A percentile compares a stretch with the other conserved stretches of the same genome.
Conservation (phyloP, 2,329 filamentous ascomycete genomes). For the Sporothrix variecibatus region DNA sequence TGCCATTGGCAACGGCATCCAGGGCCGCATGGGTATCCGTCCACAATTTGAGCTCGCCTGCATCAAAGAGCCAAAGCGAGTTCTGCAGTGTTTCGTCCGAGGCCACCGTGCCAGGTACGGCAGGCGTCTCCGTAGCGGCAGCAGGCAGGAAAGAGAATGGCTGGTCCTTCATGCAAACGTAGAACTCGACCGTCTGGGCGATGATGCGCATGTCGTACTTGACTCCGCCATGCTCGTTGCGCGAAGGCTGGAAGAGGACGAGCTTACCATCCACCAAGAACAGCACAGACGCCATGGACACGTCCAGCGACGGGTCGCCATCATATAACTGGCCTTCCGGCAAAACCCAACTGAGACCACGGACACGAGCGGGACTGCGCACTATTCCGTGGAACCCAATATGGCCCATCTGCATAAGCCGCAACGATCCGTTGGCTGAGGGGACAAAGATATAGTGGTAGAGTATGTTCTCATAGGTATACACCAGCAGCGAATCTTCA, state of each 20-base stretch:
- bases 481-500: slow-evolving; percentile 91
- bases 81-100: slow-evolving; percentile 64
- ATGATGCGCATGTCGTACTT: slow-evolving; percentile 99
- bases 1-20: slow-evolving; percentile 64
- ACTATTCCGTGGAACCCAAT: slow-evolving; percentile 98
- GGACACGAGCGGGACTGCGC: slow-evolving; percentile 84
- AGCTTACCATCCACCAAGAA: slow-evolving; percentile 98
- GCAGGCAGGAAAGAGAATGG: slow-evolving; percentile 44
- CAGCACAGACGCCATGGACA: slow-evolving; percentile 87
- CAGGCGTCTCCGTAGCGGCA: slow-evolving; percentile 1
- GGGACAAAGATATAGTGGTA: slow-evolving; percentile 91
- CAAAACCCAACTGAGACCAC: slow-evolving; percentile 92
- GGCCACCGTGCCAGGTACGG: slow-evolving; percentile 26
- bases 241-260: slow-evolving; percentile 83
- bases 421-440: slow-evolving; percentile 62
- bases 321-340: slow-evolving; percentile 86
- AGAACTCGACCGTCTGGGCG: slow-evolving; percentile 94
- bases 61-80: slow-evolving; percentile 94
- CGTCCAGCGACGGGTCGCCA: slow-evolving; percentile 93
- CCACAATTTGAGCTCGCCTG: slow-evolving; percentile 83
- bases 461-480: slow-evolving; percentile 93
- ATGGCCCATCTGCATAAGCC: slow-evolving; percentile 90
- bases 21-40: slow-evolving; percentile 84
- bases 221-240: slow-evolving; percentile 77
- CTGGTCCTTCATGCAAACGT: slow-evolving; percentile 88